Base-by-base conservation (phyloP, 2,329 filamentous ascomycete species). In the Fusarium mundagurra region DNA sequence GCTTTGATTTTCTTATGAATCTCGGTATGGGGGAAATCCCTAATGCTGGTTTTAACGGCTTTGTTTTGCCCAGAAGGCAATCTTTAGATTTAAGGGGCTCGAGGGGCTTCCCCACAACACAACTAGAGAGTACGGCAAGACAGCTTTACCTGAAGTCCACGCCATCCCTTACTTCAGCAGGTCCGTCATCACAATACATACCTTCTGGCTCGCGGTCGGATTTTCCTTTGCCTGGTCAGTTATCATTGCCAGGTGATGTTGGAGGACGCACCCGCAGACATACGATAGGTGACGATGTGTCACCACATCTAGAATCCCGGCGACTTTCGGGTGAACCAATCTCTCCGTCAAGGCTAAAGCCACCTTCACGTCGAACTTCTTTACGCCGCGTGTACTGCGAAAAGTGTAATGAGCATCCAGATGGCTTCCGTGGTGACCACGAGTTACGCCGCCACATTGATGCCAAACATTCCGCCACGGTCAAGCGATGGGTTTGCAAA, bases 361-460 rank as follows among this genome's bases (percentile, higher is more conserved):
- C 85, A 3, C 82, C 86, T 1, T 88, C 88, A 64, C 87, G 88
- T 67, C 83, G 87, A 33, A 85, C 86, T 29, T 89, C 90, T 31
- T 88, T 94, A 59, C 89, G 91, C 31, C 93, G 94, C 75, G 92
- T 95, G 57, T 92, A 90, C 80, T 98, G 95, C 82, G 85, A 87
- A 24, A 89, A 92, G 76, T 98, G 95, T 84, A 91, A 92, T 74
- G 93, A 94, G 77, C 92, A 96, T 69, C 93, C 93, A 6, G 92
- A 95, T 69, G 95, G 95, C 10, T 98, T 98, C 81, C 92, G 95
- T 51, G 95, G 95, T 66, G 94, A 97, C 64, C 95, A 98, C 81
- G 95, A 98, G 81, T 86, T 95, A 55, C 87, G 92, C 63, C 88
- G 93, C 65, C 93, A 95, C 80, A 86, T 84, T 24, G 88, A 90